Conservation (phyloP, 345 rosid species). For the Reutealis trisperma region DNA sequence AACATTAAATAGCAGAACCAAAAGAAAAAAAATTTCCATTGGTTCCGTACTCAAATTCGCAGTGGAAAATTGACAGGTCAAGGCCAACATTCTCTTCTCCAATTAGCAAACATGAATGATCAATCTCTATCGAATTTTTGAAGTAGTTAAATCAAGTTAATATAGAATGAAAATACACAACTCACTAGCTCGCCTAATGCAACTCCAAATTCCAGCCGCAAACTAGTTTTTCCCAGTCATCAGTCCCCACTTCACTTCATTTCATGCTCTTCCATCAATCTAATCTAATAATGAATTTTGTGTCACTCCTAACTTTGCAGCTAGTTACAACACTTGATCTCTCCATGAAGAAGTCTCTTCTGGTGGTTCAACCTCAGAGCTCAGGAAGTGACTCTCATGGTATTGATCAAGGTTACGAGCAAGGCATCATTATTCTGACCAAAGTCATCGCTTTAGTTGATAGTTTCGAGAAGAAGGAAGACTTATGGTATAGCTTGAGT, state of each 20-base stretch:
- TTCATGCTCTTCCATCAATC: neutral
- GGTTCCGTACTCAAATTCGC: slow-evolving; percentile 12
- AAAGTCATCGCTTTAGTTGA: slow-evolving; percentile 41
- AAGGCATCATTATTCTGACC: slow-evolving; percentile 52
- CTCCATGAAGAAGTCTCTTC: slow-evolving; percentile 34
- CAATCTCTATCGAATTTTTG: neutral
- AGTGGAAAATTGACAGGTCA: slow-evolving; percentile 14
- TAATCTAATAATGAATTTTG: neutral
- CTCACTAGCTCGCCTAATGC: slow-evolving; percentile 19
- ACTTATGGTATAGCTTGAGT: slow-evolving; percentile 51
- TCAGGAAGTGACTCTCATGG: slow-evolving; percentile 34
- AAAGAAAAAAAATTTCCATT: neutral
- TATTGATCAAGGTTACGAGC: slow-evolving; percentile 34
- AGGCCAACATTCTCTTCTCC: slow-evolving; percentile 7
- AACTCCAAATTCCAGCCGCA: slow-evolving; percentile 45
- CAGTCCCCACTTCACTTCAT: slow-evolving; percentile 23
- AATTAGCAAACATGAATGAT: neutral
- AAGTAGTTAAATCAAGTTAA: neutral
- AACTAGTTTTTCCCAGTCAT: slow-evolving; percentile 48
- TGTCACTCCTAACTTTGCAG: neutral
- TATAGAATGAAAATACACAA: neutral
- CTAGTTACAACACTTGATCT: neutral
- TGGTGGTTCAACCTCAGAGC: slow-evolving; percentile 31
- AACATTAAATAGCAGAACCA: slow-evolving; percentile 6
- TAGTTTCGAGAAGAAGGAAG: slow-evolving; percentile 50